Evolutionary conservation across 179 eudicot genomes (phyloP).

Genomic region (Drosera spatulata): DNA sequence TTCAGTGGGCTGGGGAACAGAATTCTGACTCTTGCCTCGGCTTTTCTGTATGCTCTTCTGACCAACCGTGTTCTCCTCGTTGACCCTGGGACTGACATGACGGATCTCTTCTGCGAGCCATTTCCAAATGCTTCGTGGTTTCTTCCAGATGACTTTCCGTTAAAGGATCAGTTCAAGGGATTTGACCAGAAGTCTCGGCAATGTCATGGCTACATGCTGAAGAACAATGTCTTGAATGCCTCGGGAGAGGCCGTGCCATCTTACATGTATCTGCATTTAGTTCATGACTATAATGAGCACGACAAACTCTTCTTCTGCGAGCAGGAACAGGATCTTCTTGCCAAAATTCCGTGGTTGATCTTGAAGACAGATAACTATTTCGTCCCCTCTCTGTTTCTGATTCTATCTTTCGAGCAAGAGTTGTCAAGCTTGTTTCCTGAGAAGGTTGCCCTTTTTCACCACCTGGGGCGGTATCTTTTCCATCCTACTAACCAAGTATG

Average conservation of each 20-base stretch:
- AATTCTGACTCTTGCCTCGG: conserved; percentile 66
- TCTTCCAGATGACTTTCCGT: conserved; percentile 73
- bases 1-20: conserved; percentile 85
- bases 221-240: conserved; percentile 24
- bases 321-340: conserved; percentile 38
- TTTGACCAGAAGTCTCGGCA: conserved; percentile 36
- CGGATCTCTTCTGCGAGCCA: conserved; percentile 91
- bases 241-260: conserved; percentile 25
- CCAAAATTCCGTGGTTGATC: conserved; percentile 56
- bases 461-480: conserved; percentile 71
- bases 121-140: conserved; percentile 82
- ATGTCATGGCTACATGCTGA: conserved; percentile 59
- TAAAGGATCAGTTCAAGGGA: conserved; percentile 37
- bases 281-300: conserved; percentile 59
- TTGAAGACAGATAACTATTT: conserved; percentile 75
- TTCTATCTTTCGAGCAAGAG: conserved; percentile 67
- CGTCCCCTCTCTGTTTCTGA: conserved; percentile 62
- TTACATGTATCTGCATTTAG: conserved; percentile 58
- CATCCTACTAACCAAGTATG: conserved; percentile 86
- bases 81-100: conserved; percentile 66
- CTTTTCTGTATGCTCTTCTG: conserved; percentile 81
- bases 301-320: conserved; percentile 90
- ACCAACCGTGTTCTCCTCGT: conserved; percentile 74
- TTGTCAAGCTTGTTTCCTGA: conserved; percentile 52
- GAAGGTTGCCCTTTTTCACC: conserved; percentile 65